These are phyloP conservation scores for Stemphylium beticola DNA, from an alignment of 2,329 filamentous ascomycete genomes.

Conservation along the genomic window DNA sequence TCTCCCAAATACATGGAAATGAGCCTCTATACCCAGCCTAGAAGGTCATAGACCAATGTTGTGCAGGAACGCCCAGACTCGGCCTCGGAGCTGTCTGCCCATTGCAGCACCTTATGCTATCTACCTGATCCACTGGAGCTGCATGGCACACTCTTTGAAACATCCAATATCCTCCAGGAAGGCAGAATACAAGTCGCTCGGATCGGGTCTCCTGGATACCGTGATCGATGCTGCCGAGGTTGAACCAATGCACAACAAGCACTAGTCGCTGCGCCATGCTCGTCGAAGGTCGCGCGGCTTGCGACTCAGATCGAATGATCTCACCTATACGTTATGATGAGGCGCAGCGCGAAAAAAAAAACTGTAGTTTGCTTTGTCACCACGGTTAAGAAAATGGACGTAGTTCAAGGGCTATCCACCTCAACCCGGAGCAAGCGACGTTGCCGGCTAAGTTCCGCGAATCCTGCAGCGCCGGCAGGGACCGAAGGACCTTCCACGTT, in stretches of 20 bases:
- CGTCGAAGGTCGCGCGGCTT: too few species aligned
- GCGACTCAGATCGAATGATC: too few species aligned
- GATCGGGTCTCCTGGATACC: not conserved
- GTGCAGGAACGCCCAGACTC: not conserved
- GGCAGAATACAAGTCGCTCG: not conserved
- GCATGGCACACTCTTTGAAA: not conserved
- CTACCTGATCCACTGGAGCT: not conserved
- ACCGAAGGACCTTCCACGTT: conserved; percentile 9
- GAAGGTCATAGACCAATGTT: not conserved
- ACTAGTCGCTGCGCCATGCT: too few species aligned
- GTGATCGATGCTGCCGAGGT: too few species aligned
- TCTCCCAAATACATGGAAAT: not conserved
- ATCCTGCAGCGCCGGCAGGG: not conserved
- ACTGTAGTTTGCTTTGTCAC: not conserved
- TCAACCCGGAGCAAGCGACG: not conserved
- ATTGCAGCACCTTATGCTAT: not conserved
- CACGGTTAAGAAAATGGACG: not conserved
- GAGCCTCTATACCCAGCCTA: not conserved
- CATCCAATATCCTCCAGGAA: not conserved
- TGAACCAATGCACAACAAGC: too few species aligned
- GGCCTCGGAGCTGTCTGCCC: conserved; percentile 1
- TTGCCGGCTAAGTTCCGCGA: not conserved
- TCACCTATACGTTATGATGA: too few species aligned
- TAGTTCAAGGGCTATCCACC: not conserved
- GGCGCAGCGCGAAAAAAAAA: not conserved